phyloP scores from a whole-genome alignment of 1,139 yeast species.

The Kodamaea sp. region DNA sequence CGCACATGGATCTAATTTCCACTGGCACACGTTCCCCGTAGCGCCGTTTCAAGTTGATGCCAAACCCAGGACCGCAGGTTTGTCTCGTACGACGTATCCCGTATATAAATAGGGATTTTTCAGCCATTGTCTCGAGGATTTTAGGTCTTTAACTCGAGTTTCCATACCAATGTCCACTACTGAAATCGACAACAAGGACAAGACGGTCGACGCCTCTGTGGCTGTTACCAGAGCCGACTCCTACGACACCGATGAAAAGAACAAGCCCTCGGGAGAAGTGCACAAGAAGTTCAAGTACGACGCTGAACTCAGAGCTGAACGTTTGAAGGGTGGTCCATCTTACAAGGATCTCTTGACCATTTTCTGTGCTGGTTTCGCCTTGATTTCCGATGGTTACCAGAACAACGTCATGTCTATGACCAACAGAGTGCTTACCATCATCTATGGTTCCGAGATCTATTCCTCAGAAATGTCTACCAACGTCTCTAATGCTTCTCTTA shows the following conservation, averaged over 20 bases:
- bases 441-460: constrained; percentile 45
- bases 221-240: constrained; percentile 6
- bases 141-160: too few relatives aligned
- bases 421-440: constrained; percentile 47
- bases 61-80: too few relatives aligned
- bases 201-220: constrained; percentile 4
- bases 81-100: too few relatives aligned
- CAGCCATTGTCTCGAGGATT: too few relatives aligned
- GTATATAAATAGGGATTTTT: too few relatives aligned
- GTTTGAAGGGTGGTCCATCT: constrained; percentile 32
- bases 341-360: constrained; percentile 41
- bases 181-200: constrained; percentile 2
- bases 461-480: constrained; percentile 48
- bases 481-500: constrained; percentile 58
- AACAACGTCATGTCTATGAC: constrained; percentile 63
- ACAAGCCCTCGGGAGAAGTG: not conserved
- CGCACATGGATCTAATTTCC: too few relatives aligned
- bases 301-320: constrained; percentile 30
- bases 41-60: too few relatives aligned
- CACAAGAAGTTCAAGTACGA: constrained; percentile 28
- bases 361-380: constrained; percentile 58
- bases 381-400: constrained; percentile 65
- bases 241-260: constrained; percentile 2
- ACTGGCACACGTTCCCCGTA: too few relatives aligned
- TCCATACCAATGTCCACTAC: constrained; percentile 1